phyloP scores from a whole-genome alignment of 306 rosid genomes.

The Potentilla sterilis region DNA sequence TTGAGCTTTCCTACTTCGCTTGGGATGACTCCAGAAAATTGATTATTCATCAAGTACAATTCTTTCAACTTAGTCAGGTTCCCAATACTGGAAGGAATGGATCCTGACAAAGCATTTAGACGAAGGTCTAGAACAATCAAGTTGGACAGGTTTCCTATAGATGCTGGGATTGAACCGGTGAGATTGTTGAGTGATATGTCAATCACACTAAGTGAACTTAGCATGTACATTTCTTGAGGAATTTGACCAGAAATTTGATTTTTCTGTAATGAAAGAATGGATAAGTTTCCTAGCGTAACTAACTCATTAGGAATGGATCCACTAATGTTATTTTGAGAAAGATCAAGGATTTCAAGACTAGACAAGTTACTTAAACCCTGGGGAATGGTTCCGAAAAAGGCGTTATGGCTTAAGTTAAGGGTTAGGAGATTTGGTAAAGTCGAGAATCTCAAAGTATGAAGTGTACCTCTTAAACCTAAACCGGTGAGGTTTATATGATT shows the following conservation, averaged over 20 bases:
- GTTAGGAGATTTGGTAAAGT: slow-evolving; percentile 20
- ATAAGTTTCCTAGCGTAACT: background rate
- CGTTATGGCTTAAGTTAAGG: slow-evolving; percentile 17
- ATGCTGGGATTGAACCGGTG: slow-evolving; percentile 19
- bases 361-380: background rate
- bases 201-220: background rate
- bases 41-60: slow-evolving; percentile 17
- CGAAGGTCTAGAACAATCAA: background rate
- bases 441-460: slow-evolving; percentile 22
- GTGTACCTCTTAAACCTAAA: slow-evolving; percentile 32
- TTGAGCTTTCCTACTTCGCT: slow-evolving; percentile 17
- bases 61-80: slow-evolving; percentile 9
- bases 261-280: background rate
- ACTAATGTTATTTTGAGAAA: background rate
- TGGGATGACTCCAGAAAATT: slow-evolving; percentile 16
- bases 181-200: background rate
- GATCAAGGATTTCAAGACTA: slow-evolving; percentile 14
- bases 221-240: slow-evolving; percentile 16
- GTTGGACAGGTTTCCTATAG: slow-evolving; percentile 17
- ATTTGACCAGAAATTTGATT: slow-evolving; percentile 15
- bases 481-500: slow-evolving; percentile 20
- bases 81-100: slow-evolving; percentile 20
- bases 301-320: slow-evolving; percentile 13
- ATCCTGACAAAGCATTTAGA: background rate
- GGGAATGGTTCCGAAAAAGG: slow-evolving; percentile 18